Percentiles rank a stretch among this genome's conserved stretches.
Evolutionary conservation across 2,329 filamentous ascomycete genomes (phyloP).

Genomic region (Helotiales sp.): DNA sequence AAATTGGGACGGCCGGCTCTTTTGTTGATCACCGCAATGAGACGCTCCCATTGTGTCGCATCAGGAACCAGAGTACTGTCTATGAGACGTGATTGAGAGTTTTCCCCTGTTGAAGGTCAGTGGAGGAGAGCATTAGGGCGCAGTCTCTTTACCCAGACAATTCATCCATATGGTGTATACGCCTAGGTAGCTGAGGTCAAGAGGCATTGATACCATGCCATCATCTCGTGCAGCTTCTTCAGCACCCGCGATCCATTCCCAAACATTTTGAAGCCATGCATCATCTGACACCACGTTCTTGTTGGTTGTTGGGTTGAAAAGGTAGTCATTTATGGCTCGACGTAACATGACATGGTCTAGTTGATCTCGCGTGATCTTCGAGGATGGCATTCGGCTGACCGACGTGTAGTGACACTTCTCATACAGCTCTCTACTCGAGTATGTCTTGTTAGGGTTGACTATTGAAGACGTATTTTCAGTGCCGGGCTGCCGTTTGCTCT

Average conservation of each 20-base stretch:
- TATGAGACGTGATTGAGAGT: conserved; percentile 53
- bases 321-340: conserved; percentile 64
- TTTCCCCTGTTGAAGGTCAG: conserved; percentile 49
- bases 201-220: conserved; percentile 70
- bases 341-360: conserved; percentile 61
- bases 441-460: not conserved
- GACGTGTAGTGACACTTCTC: conserved; percentile 55
- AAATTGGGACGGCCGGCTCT: conserved; percentile 66
- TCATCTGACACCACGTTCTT: conserved; percentile 71
- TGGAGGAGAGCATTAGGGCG: not conserved
- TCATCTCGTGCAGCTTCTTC: conserved; percentile 67
- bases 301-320: conserved; percentile 70
- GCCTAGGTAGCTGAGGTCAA: conserved; percentile 79
- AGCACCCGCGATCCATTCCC: conserved; percentile 74
- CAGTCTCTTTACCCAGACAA: conserved; percentile 59
- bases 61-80: conserved; percentile 52
- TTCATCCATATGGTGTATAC: conserved; percentile 75
- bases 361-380: conserved; percentile 28
- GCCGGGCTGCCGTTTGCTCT: not conserved
- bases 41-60: conserved; percentile 61
- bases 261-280: conserved; percentile 77
- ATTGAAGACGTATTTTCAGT: not conserved
- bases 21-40: conserved; percentile 67
- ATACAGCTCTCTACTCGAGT: conserved; percentile 61
- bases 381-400: conserved; percentile 13